phyloP scores from a whole-genome alignment of 169 alveolate species.

The Plasmodium coatneyi region DNA sequence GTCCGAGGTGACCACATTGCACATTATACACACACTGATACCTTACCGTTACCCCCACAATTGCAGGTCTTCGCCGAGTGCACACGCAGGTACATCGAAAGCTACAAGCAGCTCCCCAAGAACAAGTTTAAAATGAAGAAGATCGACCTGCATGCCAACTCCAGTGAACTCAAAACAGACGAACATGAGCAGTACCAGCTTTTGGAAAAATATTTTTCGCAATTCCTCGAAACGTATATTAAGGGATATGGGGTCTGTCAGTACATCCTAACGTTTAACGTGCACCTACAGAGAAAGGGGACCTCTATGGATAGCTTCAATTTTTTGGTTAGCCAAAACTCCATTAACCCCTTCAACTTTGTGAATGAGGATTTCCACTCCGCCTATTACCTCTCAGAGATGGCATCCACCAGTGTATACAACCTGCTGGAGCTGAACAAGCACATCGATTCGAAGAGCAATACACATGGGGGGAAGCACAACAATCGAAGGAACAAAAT shows the following conservation, averaged over 20 bases:
- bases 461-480: constrained; percentile 11
- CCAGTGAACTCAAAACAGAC: constrained; percentile 14
- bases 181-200: constrained; percentile 78
- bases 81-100: constrained; percentile 57
- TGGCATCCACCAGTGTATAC: constrained; percentile 68
- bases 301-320: constrained; percentile 89
- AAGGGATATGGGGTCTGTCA: constrained; percentile 83
- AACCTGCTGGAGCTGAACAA: constrained; percentile 76
- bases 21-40: not conserved
- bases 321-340: constrained; percentile 81
- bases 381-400: constrained; percentile 76
- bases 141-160: not conserved
- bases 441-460: constrained; percentile 51
- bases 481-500: constrained; percentile 9
- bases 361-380: constrained; percentile 77
- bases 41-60: not conserved
- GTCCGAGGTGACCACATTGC: not conserved
- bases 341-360: constrained; percentile 88
- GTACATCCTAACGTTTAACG: constrained; percentile 80
- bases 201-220: constrained; percentile 72
- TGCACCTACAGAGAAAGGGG: constrained; percentile 90
- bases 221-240: constrained; percentile 76
- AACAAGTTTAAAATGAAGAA: constrained; percentile 65
- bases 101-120: constrained; percentile 58
- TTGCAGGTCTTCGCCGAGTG: constrained; percentile 50